Base-by-base conservation (phyloP, 306 rosid species). In the Gillenia trifoliata region DNA sequence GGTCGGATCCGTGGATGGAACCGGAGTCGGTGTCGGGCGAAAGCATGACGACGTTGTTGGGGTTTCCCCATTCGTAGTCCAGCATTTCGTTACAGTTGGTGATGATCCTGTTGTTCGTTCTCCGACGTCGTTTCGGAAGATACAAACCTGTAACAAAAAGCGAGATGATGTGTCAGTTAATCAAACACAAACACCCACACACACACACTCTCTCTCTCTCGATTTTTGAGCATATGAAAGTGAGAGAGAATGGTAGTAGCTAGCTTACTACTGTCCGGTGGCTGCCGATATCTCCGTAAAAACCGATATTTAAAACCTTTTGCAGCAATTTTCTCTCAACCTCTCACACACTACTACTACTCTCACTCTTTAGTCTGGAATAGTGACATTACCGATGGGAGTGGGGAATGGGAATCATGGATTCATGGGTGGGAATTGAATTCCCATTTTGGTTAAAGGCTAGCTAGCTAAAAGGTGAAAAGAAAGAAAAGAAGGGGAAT, bases 1-100 rank as follows among this genome's bases (percentile, higher is more conserved):
- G 91, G 87, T 87, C 94, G 72, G 94, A 66, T 16, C 64, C 83
- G 41, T 1, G 62, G 36, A 8, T 79, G 63, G 41, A 38, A 0
- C 69, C 72, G 49, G 71, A 41, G 17, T 86, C 93, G 22, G 86
- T 92, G 26, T 81, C 90, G 6, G 80, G 83, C 3, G 94, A 63
- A 26, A 91, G 88, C 85, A 93, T 89, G 45, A 93, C 86, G 19
- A 93, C 86, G 19, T 81, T 66, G 4, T 92, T 78, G 2, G 97
- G 88, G 83, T 86, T 89, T 11, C 92, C 96, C 98, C 98, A 93
- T 82, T 88, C 97, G 76, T 93, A 93, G 72, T 91, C 97, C 86
- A 91, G 80, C 98, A 93, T 93, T 33, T 81, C 59, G 75, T 11
- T n/a, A 55, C 20, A 15, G n/a, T 49, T 38, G 41, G 11, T 8